Base-by-base conservation (phyloP, 257 asterid genomes). In the Phtheirospermum japonicum region DNA sequence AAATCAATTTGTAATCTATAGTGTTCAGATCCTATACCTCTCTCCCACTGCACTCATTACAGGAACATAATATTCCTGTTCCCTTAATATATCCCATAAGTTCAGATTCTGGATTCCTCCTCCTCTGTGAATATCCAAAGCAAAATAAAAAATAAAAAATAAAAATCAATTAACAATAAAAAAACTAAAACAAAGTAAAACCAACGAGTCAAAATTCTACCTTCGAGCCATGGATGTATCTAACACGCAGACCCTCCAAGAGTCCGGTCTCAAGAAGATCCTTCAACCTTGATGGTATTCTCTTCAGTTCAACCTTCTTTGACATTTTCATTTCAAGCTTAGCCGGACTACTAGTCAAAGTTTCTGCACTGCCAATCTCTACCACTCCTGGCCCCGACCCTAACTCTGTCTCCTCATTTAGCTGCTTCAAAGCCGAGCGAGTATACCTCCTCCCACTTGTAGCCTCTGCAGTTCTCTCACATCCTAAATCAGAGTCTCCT, bases 191-290 rank as follows among this genome's bases (percentile, higher is more conserved):
- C 4, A 11, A 60, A 54, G 32, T 4, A 5, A 34, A 37, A 34
- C 20, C 9, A 59, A 37, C 43, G 37, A 23, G 64, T 6, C 33
- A 61, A 59, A 69, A 59, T 28, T 64, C 72, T 69, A 92, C 99
- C 86, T 82, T 85, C 6, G 87, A 31, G 14, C 92, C 87, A 30
- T 73, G 80, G 28, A 80, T 36, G 57, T 93, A 93, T 4, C 79
- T 82, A 64, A 93, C 95, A 43, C 59, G 65, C 63, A 87, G 63
- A 54, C 94, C 95, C 66, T 93, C 99, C 7, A 93, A 82, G 76
- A 89, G 69, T 70, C 99, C 96, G 0, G 97, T 93, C 20, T 73
- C 79, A 20, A 93, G 94, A 72, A 93, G 96, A 51, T 87, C 94
- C 83, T 61, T 89, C 59, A 93, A 69, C 80, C 69, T 89, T 16